Conservation (phyloP, 192 early-diverging fungal genomes). For the Backusella psychrophila region DNA sequence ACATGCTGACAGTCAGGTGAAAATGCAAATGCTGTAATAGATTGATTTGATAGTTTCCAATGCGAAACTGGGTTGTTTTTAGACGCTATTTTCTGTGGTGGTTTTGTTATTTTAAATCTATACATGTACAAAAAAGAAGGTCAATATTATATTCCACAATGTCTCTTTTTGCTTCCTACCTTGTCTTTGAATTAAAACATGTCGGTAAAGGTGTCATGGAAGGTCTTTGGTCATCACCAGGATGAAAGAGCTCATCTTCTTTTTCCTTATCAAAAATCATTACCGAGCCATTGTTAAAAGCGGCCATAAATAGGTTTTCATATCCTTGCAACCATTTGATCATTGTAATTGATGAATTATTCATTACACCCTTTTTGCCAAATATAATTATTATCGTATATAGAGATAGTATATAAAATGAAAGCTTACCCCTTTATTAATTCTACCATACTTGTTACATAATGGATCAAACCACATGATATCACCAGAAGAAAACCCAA, state of each 20-base stretch:
- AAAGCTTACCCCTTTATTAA: constrained; percentile 75
- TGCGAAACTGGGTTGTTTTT: constrained; percentile 46
- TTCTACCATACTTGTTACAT: constrained; percentile 82
- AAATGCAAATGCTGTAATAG: constrained; percentile 71
- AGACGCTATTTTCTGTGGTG: constrained; percentile 49
- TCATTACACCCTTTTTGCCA: constrained; percentile 57
- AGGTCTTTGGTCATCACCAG: neutral
- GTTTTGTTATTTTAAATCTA: constrained; percentile 54
- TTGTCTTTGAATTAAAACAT: neutral
- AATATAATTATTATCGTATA: too few relatives aligned
- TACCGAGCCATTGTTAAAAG: constrained; percentile 83
- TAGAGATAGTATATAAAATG: neutral
- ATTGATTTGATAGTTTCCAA: constrained; percentile 37
- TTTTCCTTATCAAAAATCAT: constrained; percentile 89
- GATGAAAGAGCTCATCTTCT: constrained; percentile 68
- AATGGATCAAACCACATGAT: constrained; percentile 88
- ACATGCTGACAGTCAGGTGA: constrained; percentile 86
- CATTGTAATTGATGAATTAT: constrained; percentile 68
- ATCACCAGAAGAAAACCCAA: constrained; percentile 83
- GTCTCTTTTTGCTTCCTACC: neutral
- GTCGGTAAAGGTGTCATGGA: neutral
- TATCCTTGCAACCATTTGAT: constrained; percentile 91
- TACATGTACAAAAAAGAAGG: neutral
- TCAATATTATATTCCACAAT: neutral
- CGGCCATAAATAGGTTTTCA: constrained; percentile 82